Evolutionary conservation across 176 grass and related monocot genomes (phyloP), one percentile per base, ranked within the genome.

Genomic region (Zea luxurians): DNA sequence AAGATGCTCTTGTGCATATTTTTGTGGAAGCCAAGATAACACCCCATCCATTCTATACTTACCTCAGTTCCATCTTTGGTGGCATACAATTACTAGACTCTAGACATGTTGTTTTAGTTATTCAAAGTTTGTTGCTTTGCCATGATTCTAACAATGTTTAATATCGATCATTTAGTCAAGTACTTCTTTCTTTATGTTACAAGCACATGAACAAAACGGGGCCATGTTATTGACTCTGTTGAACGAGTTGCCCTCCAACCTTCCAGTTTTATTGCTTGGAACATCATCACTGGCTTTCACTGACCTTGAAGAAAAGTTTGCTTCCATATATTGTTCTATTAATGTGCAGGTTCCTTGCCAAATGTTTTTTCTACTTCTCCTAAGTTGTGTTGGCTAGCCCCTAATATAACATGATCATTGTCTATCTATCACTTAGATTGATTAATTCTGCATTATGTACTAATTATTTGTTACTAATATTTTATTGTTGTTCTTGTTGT

Each of bases 51-150:
- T 99, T 85, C 88, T 99, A 27, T 99, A 96, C 86, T 81, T 99
- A 43, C 88, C 96, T 67, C 96, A 99, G 86, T 95, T 99, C 60
- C 96, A 99, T 93, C 88, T 99, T 86, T 99, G 96, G 96, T 99
- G 96, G 96, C 92, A 99, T 85, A 99, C 92, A 63, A 92, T 99
- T 75, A 96, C 90, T 99, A 41, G 37, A 18, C 17, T 8, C 16
- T 57, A 57, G 54, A 75, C 48, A 44, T 66, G 44, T 37, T 83
- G 69, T 83, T 70, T 68, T 58, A 76, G 27, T 43, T 48, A 48
- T 86, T 75, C 78, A 79, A 69, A 69, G 2, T 45, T 67, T 73
- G n/a, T 37, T 71, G 68, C 60, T 67, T 60, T 67, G 17, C 13
- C 61, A 84, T 74, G 60, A 70, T 63, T 77, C 16, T 47, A 44